phyloP scores from a whole-genome alignment of 352 stramenopile genomes.

The Phytophthora fragariaefolia region DNA sequence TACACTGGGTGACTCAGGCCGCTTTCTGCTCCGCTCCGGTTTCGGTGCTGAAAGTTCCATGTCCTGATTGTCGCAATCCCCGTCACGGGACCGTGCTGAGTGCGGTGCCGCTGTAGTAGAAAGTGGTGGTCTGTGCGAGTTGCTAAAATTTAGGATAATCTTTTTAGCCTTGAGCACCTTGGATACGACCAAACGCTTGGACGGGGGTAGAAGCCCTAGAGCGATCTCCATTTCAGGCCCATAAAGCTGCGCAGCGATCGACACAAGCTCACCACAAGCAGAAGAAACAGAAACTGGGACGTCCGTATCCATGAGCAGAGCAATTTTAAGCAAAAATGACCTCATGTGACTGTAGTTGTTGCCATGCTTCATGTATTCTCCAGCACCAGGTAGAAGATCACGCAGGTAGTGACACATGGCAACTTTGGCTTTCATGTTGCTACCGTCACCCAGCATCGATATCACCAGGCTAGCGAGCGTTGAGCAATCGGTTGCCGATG shows the following conservation, averaged over 20 bases:
- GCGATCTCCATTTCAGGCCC: constrained; percentile 56
- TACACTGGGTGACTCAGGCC: constrained; percentile 53
- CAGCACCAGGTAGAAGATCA: constrained; percentile 54
- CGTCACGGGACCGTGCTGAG: constrained; percentile 23
- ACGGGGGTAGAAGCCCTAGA: constrained; percentile 61
- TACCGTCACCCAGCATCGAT: constrained; percentile 71
- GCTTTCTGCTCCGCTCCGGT: constrained; percentile 54
- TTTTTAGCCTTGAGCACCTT: constrained; percentile 66
- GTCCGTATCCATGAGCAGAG: constrained; percentile 70
- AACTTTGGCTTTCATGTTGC: constrained; percentile 82
- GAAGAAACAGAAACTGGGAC: constrained; percentile 61
- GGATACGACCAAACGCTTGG: constrained; percentile 56
- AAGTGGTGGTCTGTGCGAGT: constrained; percentile 16
- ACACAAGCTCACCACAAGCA: constrained; percentile 66
- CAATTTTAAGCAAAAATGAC: constrained; percentile 71
- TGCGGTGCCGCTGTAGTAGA: constrained; percentile 13
- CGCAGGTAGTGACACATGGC: constrained; percentile 74
- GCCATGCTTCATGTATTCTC: constrained; percentile 68
- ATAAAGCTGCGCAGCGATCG: constrained; percentile 55
- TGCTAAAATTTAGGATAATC: constrained; percentile 53
- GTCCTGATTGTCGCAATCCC: constrained; percentile 31
- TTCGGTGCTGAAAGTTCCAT: constrained; percentile 7
- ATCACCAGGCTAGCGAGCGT: constrained; percentile 57
- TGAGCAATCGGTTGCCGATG: constrained; percentile 52
- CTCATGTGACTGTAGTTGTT: constrained; percentile 74